Conservation (phyloP, 768 basidiomycete genomes). For the Leccinum incarnatum region DNA sequence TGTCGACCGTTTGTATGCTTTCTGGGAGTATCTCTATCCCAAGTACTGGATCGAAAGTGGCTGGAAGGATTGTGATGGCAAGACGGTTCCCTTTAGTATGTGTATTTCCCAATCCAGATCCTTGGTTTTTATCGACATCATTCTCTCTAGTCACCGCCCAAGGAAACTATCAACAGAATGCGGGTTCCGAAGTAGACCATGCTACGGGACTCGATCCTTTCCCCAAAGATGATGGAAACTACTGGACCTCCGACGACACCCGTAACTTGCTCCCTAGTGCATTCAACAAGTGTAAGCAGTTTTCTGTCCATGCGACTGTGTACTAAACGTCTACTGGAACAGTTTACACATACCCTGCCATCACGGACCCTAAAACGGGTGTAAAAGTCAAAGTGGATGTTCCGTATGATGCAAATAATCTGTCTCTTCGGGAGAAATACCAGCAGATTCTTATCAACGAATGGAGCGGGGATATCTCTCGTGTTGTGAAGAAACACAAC, state of each 20-base stretch:
- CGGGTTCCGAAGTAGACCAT: background rate
- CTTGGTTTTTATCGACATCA: background rate
- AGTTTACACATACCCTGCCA: constrained; percentile 23
- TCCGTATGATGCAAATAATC: background rate
- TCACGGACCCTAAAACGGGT: constrained; percentile 8
- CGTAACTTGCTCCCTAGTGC: constrained; percentile 4
- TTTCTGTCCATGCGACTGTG: background rate
- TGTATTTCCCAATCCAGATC: background rate
- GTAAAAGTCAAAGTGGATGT: constrained; percentile 12
- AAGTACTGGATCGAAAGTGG: constrained; percentile 15
- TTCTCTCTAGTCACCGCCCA: background rate
- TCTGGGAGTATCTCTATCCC: constrained; percentile 24
- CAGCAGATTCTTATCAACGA: constrained; percentile 2
- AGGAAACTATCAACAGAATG: constrained; percentile 1
- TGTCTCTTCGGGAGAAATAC: constrained; percentile 5
- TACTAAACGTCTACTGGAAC: background rate
- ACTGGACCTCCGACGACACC: constrained; percentile 17
- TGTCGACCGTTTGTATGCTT: constrained; percentile 22
- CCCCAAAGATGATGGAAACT: constrained; percentile 2
- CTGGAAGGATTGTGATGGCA: constrained; percentile 10
- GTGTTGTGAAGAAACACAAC: background rate
- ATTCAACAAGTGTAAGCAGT: constrained; percentile 5
- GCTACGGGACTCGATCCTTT: constrained; percentile 11
- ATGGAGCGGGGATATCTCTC: background rate
- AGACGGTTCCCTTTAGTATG: constrained; percentile 8